Conservation (phyloP, 2,329 filamentous ascomycete species). For the Septoria linicola region DNA sequence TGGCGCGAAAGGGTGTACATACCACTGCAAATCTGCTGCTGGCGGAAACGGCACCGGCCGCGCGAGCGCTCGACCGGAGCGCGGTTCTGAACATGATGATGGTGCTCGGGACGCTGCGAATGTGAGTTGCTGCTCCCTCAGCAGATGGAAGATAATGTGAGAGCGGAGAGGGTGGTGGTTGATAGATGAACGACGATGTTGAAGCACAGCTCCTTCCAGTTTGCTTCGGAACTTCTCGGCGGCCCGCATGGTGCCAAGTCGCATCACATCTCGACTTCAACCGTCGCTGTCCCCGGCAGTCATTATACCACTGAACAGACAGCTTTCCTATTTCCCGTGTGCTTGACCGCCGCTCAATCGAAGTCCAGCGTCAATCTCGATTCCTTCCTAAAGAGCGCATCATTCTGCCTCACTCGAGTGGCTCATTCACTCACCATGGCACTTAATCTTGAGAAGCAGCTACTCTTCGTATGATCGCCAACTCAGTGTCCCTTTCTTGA, state of each 20-base stretch:
- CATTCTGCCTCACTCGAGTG: background rate
- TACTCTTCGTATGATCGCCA: conserved; percentile 68
- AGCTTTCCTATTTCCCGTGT: background rate
- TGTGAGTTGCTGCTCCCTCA: conserved; percentile 33
- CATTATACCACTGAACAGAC: no score
- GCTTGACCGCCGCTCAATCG: background rate
- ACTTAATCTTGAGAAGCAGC: conserved; percentile 76
- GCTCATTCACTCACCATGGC: conserved; percentile 40
- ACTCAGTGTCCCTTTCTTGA: conserved; percentile 18
- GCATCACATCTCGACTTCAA: no score
- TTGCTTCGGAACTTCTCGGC: background rate
- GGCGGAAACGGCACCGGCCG: conserved; percentile 90
- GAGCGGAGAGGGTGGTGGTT: conserved; percentile 31
- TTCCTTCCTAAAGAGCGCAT: no score
- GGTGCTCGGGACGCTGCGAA: conserved; percentile 46
- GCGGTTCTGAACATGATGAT: conserved; percentile 91
- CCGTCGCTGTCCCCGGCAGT: no score
- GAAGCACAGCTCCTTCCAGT: conserved; percentile 6
- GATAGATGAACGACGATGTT: conserved; percentile 22
- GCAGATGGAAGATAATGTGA: conserved; percentile 29
- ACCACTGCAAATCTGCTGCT: conserved; percentile 89
- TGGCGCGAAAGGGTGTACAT: conserved; percentile 59
- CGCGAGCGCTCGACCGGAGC: conserved; percentile 93
- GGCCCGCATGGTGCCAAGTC: no score
- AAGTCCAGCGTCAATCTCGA: no score